Evolutionary conservation across 805 yeast genomes (phyloP), one percentile per base, ranked within the genome.

Genomic region (Candida berthetii): DNA sequence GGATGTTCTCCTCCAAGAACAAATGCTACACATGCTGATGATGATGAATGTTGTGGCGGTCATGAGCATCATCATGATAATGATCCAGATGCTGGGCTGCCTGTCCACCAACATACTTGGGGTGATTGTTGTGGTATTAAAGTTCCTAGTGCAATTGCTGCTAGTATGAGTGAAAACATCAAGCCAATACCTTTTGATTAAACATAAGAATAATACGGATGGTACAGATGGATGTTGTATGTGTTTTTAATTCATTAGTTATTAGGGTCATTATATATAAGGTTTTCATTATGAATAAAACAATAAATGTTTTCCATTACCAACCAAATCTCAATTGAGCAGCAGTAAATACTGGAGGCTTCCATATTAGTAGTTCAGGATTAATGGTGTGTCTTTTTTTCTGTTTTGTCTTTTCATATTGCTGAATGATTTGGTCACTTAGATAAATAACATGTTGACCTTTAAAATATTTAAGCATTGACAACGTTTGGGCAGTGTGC

Each of bases 101-200:
- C 57, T 2, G 47, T 55, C 3, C 74, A 68, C 43, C 68, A 66
- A 36, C 71, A 68, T 34, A 80, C 86, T 3, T 93, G 96, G 96
- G 98, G 96, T 8, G 98, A 93, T 59, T 93, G 99, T 56, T 93
- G 99, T 66, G 99, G 99, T 7, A 93, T 93, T 39, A 86, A 87
- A 56, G 76, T 93, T 2, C 99, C 99, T 0, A 88, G 96, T 63
- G 96, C 97, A 0, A 77, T 89, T 42, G 98, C 96, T 0, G 99
- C 96, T 0, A 74, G 81, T 14, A 65, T 77, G 62, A 65, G 69
- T 40, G 64, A 58, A 27, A 52, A 41, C 3, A 43, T 47, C 18
- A 69, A 58, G 46, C 76, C 73, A 13, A 63, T 84, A 18, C 91
- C 91, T 1, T 85, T 83, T 66, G 93, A 85, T 59, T 85, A 54